Evolutionary conservation across 192 early-diverging fungal genomes (phyloP).

Genomic region (Backusella circina): DNA sequence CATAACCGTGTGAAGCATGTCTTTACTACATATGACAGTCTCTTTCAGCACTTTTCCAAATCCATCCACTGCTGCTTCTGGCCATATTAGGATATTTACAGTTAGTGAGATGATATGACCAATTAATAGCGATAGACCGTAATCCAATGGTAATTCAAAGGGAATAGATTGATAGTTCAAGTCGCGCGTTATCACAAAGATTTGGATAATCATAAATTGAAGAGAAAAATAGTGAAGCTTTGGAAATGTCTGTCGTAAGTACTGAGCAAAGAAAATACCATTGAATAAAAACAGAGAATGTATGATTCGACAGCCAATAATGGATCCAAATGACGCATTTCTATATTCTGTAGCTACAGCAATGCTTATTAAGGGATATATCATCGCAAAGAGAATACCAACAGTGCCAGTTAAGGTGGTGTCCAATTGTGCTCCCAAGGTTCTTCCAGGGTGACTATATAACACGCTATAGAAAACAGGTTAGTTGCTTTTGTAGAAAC

Average conservation of each 20-base stretch:
- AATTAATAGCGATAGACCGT: constrained; percentile 38
- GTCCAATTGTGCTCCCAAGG: constrained; percentile 47
- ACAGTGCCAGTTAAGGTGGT: constrained; percentile 38
- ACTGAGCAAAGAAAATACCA: constrained; percentile 39
- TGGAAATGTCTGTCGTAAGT: constrained; percentile 36
- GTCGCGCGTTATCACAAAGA: constrained; percentile 35
- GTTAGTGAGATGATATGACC: constrained; percentile 38
- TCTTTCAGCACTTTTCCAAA: constrained; percentile 30
- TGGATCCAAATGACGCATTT: constrained; percentile 16
- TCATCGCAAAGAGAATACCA: constrained; percentile 34
- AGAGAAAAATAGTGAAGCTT: constrained; percentile 41
- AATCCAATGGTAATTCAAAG: constrained; percentile 11
- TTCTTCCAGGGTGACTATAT: constrained; percentile 46
- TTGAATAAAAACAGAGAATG: constrained; percentile 39
- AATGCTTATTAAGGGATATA: constrained; percentile 35
- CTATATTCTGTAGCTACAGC: constrained; percentile 30
- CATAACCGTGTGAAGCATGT: constrained; percentile 31
- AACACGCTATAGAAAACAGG: neutral
- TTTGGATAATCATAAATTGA: constrained; percentile 43
- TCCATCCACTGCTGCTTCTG: constrained; percentile 50
- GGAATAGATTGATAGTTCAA: constrained; percentile 1
- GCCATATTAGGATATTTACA: constrained; percentile 43
- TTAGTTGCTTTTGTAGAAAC: neutral
- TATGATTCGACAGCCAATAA: constrained; percentile 28
- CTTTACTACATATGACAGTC: constrained; percentile 25